These are phyloP conservation scores for Chrysopogon serrulatus DNA, from an alignment of 176 grass and related monocot genomes.

Conservation along the genomic window DNA sequence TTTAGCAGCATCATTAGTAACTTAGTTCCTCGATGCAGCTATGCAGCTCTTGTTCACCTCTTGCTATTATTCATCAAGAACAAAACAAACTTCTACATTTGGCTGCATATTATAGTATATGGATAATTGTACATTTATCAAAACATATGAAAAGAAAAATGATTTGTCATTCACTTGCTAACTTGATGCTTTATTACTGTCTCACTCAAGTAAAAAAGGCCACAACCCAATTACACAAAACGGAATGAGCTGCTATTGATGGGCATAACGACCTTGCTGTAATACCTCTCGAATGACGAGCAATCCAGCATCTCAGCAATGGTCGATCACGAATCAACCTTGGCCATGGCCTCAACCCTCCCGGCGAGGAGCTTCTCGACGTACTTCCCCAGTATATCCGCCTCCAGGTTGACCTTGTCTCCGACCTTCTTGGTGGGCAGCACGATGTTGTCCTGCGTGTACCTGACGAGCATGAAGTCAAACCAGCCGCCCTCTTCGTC, in stretches of 20 bases:
- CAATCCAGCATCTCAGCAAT: background rate
- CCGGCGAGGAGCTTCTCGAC: constrained; percentile 83
- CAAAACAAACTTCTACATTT: background rate
- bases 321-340: constrained; percentile 9
- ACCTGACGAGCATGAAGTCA: constrained; percentile 93
- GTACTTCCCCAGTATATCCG: constrained; percentile 88
- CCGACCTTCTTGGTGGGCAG: constrained; percentile 79
- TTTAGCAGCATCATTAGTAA: background rate
- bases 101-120: background rate
- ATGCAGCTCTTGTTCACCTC: background rate
- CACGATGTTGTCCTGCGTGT: constrained; percentile 90
- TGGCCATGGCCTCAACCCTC: constrained; percentile 32
- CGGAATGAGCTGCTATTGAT: background rate
- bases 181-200: background rate
- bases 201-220: background rate
- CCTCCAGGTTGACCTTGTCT: constrained; percentile 93
- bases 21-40: background rate
- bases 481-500: constrained; percentile 70
- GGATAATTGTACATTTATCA: background rate
- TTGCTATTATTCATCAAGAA: background rate
- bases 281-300: background rate
- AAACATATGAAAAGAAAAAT: background rate
- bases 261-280: background rate
- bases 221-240: background rate
- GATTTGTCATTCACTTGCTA: background rate